Conservation (phyloP, 192 early-diverging fungal genomes). For the Coemansia sp. region DNA sequence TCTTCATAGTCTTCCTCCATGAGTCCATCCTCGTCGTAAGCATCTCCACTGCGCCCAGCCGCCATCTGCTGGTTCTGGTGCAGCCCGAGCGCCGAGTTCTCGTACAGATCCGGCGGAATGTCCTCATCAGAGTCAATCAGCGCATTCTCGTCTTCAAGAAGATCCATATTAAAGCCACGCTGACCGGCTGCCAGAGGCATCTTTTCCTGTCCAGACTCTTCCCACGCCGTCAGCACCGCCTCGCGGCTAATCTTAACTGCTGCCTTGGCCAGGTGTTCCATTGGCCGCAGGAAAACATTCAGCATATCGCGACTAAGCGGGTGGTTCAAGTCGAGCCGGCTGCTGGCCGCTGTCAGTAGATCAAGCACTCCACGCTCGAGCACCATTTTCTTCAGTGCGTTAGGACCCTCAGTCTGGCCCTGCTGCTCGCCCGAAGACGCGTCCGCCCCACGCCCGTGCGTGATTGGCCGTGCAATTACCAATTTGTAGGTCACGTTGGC, state of each 20-base stretch:
- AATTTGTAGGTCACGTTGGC: slow-evolving; percentile 48
- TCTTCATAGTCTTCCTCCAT: slow-evolving; percentile 55
- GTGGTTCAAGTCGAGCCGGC: slow-evolving; percentile 88
- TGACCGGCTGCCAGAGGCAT: slow-evolving; percentile 38
- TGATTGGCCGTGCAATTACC: slow-evolving; percentile 48
- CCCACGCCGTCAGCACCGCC: slow-evolving; percentile 54
- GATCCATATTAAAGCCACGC: slow-evolving; percentile 39
- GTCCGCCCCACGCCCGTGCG: slow-evolving; percentile 16
- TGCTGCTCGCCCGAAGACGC: slow-evolving; percentile 7
- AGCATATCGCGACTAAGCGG: slow-evolving; percentile 77
- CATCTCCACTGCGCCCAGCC: slow-evolving; percentile 20
- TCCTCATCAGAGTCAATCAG: slow-evolving; percentile 36
- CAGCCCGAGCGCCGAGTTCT: slow-evolving; percentile 55
- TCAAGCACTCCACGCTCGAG: slow-evolving; percentile 85
- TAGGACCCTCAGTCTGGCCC: slow-evolving; percentile 27
- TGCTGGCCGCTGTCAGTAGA: slow-evolving; percentile 73
- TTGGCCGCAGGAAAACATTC: slow-evolving; percentile 76
- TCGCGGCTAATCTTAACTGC: slow-evolving; percentile 82
- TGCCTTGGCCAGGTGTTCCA: slow-evolving; percentile 84
- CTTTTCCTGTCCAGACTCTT: slow-evolving; percentile 53
- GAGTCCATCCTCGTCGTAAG: slow-evolving; percentile 29
- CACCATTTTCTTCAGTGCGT: slow-evolving; percentile 62
- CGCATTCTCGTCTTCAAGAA: slow-evolving; percentile 42
- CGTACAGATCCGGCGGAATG: slow-evolving; percentile 56
- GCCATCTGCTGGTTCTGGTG: slow-evolving; percentile 54